Base-by-base conservation (phyloP, 2,329 filamentous ascomycete genomes). In the Cercospora sp. region DNA sequence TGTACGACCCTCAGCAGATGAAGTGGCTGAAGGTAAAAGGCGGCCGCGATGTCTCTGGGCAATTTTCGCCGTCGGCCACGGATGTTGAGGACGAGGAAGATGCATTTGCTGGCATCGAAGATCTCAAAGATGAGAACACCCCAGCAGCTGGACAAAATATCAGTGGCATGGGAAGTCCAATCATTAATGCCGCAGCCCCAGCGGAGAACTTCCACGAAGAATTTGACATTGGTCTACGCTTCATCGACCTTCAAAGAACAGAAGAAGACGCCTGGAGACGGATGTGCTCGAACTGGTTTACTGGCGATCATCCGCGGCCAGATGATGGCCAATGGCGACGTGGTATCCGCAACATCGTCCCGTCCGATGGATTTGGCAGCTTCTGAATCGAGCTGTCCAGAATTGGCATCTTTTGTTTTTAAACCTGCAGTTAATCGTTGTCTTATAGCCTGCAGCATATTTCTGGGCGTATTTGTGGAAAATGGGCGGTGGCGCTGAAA, bases 1-100 rank as follows among this genome's bases (percentile, higher is more conserved):
- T 98, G 9, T 99, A 98, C 78, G 95, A 99, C 77, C 95, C 95
- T 3, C 90, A 93, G 70, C 92, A 92, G 74, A 98, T 99, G 94
- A 96, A 93, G 79, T 99, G 95, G 95, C 86, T 98, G 66, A 97
- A 97, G 79, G 72, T 76, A 30, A 77, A 78, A 66, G 73, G 73
- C 18, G 84, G 70, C 62, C 68, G 79, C 73, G 72, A 79, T 75
- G 68, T 78, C 68, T 75, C 72, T 20, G 78, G 79, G 31, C 77
- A 77, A 9, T 67, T 78, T 10, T 78, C 80, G 8, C 81, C 84
- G 3, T 80, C 82, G 68, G 87, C 92, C 66, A 90, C 89, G 23
- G 81, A 91, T 16, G 91, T 94, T 57, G 92, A 96, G 16, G 92
- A 96, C 60, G 92, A 96, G 55, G 94, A 97, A 68, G 94, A 97